Base-by-base conservation (phyloP, 73 alveolate species). In the Symbiodinium pilosum region DNA sequence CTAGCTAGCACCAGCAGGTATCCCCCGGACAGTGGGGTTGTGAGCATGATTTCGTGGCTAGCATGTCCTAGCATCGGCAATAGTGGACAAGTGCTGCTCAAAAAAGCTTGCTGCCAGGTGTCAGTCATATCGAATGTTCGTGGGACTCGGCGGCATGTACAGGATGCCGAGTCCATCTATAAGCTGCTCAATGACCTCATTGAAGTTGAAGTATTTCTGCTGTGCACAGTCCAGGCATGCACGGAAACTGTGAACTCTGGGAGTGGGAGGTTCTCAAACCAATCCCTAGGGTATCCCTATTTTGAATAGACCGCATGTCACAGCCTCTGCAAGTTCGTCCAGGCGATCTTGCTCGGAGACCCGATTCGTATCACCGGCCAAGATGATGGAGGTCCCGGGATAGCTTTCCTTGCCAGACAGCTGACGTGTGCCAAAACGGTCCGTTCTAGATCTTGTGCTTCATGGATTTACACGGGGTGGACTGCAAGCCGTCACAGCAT, bases 341-440 rank as follows among this genome's bases (percentile, higher is more conserved):
- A 73, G 85, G 2, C 85, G 85, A 36, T 73, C 44, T 9, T 73
- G 44, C 44, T 36, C 44, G 14, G 85, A 43, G 11, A 73, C 85
- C 28, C 85, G 85, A 30, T 73, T 73, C 28, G 85, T 73, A 36
- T 73, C 85, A 43, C 85, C 85, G 34, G 85, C 85, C 18, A 73
- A 30, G 44, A 73, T 34, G n/a, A 73, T 73, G 26, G 85, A n/a
- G 9, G 85, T 12, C 30, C 85, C 85, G 1, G 44, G 47, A 34
- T 32, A 73, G 44, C 34, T 32, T n/a, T 73, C 85, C 85, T 73
- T n/a, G 85, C 59, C 59, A 47, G 59, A 47, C 21, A 14, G 59
- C 14, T 47, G 59, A 6, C 14, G 59, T 6, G 59, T 47, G 59
- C 59, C 59, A 9, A 47, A 47, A 47, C 59, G 21, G 59, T 47